These are phyloP conservation scores for Podospora pseudopauciseta DNA, from an alignment of 495 filamentous ascomycete genomes.

Conservation along the genomic window DNA sequence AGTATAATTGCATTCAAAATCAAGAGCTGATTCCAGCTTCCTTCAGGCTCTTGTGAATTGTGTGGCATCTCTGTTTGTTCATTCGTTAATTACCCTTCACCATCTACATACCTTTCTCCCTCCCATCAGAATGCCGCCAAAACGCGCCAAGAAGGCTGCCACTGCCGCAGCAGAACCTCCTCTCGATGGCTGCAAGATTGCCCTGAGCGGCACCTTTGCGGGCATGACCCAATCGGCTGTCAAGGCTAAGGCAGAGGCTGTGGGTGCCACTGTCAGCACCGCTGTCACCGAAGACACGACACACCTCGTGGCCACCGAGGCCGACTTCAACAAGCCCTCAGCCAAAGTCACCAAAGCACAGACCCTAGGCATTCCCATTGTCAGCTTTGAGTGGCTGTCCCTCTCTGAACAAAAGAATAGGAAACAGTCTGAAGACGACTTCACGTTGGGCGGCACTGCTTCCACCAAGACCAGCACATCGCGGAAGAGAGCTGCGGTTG, in stretches of 20 bases:
- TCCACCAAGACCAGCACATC: conserved; percentile 10
- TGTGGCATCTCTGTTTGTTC: no score
- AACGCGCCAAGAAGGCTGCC: conserved; percentile 27
- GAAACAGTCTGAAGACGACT: conserved; percentile 33
- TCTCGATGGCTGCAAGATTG: conserved; percentile 48
- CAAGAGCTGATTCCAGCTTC: no score
- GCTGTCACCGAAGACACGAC: conserved; percentile 51
- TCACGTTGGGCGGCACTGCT: conserved; percentile 6
- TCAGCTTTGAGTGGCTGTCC: conserved; percentile 60
- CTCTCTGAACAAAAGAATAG: conserved; percentile 45
- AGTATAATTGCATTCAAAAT: background rate
- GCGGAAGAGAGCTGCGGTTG: conserved; percentile 25
- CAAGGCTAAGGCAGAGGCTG: conserved; percentile 41
- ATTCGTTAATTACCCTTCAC: no score
- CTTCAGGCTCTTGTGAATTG: background rate
- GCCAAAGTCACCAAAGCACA: conserved; percentile 51
- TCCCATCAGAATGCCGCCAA: conserved; percentile 24
- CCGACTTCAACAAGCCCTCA: conserved; percentile 50
- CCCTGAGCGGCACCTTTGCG: conserved; percentile 59
- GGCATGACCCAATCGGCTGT: conserved; percentile 48
- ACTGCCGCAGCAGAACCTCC: conserved; percentile 27
- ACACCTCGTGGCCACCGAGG: conserved; percentile 55
- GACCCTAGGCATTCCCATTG: conserved; percentile 49
- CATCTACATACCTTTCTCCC: no score
- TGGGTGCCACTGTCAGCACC: conserved; percentile 49